These are phyloP conservation scores for Leccinum pachyderme DNA, from an alignment of 1,284 basidiomycete genomes.

Conservation along the genomic window DNA sequence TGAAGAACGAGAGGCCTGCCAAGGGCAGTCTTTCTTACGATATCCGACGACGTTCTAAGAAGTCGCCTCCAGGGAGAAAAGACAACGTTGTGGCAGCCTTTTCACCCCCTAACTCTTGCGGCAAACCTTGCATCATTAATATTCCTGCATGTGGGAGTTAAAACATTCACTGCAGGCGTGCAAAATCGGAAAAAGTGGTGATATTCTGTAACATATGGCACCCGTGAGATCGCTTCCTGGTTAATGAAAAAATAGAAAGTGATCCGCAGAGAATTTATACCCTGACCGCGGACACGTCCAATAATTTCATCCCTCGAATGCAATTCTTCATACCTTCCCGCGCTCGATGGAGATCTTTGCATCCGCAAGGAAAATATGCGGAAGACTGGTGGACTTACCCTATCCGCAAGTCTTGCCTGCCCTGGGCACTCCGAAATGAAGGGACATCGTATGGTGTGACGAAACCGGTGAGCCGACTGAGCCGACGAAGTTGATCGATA, in stretches of 20 bases:
- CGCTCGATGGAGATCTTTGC: no score
- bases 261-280: conserved; percentile 19
- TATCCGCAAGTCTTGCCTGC: conserved; percentile 15
- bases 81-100: conserved; percentile 13
- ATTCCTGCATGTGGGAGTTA: conserved; percentile 20
- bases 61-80: conserved; percentile 7
- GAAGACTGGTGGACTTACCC: conserved; percentile 11
- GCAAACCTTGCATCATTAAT: neutral
- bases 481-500: conserved; percentile 7
- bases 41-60: conserved; percentile 16
- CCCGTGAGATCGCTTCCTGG: conserved; percentile 4
- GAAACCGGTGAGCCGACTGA: conserved; percentile 11
- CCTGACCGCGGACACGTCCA: neutral
- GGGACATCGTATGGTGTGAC: conserved; percentile 4
- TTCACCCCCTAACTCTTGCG: conserved; percentile 1
- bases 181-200: conserved; percentile 5
- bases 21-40: conserved; percentile 22
- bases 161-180: conserved; percentile 10
- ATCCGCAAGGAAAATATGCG: conserved; percentile 1
- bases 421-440: conserved; percentile 4
- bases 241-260: conserved; percentile 21
- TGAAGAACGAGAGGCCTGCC: conserved; percentile 21
- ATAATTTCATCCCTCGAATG: conserved; percentile 1
- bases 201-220: conserved; percentile 14
- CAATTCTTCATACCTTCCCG: conserved; percentile 2